Evolutionary conservation across 2,329 filamentous ascomycete genomes (phyloP), one percentile per base, ranked within the genome.

Genomic region (Stachybotrys chlorohalonatus): DNA sequence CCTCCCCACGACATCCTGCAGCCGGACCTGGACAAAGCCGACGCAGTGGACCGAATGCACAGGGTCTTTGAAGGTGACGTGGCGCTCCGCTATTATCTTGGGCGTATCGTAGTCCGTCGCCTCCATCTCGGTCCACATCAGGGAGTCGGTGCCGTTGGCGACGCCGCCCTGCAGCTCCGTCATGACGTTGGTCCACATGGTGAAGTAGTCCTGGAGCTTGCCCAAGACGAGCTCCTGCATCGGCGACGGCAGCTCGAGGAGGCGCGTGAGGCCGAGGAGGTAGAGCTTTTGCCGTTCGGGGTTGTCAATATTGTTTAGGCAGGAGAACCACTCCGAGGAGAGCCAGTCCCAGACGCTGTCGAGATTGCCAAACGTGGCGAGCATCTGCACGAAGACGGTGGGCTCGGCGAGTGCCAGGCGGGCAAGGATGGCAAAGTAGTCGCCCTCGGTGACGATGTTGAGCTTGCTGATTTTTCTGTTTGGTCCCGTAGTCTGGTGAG

Each of bases 371-470:
- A 78, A 71, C 4, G 73, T 71, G 16, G 70, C 69, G 16, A 86
- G 68, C 68, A 84, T 73, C 16, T 81, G 75, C 5, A 85, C 73
- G 60, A 96, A 87, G 2, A 88, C 74, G 2, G 71, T 71, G 1
- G 92, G 89, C 45, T 87, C 87, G 1, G 85, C 84, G 2, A 95
- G 73, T 0, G 86, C 82, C 15, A 97, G 79, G 1, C 92, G 86
- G 2, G 90, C 86, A 2, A 99, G 77, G 2, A 97, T 84, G 5
- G 84, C 82, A 64, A 95, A 87, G 68, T 95, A 96, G 66, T 96
- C 89, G 0, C 88, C 88, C 65, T 96, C 85, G 1, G 89, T 85
- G 11, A 91, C 79, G 11, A 85, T 83, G 62, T 87, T 86, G 39
- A 96, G 81, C 32, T 83, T 81, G 47, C 85, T 81, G 17, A 82